Conservation (phyloP, 495 filamentous ascomycete genomes). For the Podospora pseudocomata region DNA sequence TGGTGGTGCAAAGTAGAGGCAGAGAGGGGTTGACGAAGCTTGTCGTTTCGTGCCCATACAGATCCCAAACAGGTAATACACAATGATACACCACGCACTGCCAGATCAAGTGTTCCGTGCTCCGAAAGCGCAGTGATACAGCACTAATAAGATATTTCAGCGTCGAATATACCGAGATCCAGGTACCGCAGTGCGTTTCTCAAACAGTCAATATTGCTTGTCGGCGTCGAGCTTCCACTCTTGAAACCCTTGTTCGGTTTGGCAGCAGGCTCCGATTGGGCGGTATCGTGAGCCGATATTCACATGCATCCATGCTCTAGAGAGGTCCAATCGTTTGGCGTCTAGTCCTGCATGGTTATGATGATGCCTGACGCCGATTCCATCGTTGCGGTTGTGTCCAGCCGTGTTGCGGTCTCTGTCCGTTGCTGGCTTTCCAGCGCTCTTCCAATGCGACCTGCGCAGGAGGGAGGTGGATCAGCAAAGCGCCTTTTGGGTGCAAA, state of each 20-base stretch:
- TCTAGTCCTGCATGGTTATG: slow-evolving; percentile 1
- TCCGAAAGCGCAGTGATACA: not conserved
- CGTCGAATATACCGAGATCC: not conserved
- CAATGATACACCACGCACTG: not conserved
- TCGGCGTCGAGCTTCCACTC: not conserved
- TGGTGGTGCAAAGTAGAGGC: not conserved
- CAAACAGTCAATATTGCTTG: not conserved
- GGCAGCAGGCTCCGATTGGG: slow-evolving; percentile 4
- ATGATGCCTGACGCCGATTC: slow-evolving; percentile 12
- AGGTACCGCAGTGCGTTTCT: not conserved
- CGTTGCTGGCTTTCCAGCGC: not conserved
- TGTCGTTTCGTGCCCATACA: not conserved
- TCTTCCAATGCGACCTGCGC: slow-evolving; percentile 17
- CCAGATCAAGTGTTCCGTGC: not conserved
- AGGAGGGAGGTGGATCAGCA: slow-evolving; percentile 21
- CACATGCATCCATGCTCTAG: slow-evolving; percentile 5
- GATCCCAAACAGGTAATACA: not conserved
- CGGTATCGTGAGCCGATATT: slow-evolving; percentile 1
- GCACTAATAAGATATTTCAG: not conserved
- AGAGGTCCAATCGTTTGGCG: slow-evolving; percentile 4
- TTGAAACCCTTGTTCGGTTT: not conserved
- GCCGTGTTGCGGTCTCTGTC: slow-evolving; percentile 10
- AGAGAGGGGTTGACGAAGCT: not conserved
- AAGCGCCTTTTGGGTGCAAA: slow-evolving; percentile 19
- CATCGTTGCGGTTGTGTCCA: not conserved